Base-by-base conservation (phyloP, 495 filamentous ascomycete species). In the Lindgomyces ingoldianus region DNA sequence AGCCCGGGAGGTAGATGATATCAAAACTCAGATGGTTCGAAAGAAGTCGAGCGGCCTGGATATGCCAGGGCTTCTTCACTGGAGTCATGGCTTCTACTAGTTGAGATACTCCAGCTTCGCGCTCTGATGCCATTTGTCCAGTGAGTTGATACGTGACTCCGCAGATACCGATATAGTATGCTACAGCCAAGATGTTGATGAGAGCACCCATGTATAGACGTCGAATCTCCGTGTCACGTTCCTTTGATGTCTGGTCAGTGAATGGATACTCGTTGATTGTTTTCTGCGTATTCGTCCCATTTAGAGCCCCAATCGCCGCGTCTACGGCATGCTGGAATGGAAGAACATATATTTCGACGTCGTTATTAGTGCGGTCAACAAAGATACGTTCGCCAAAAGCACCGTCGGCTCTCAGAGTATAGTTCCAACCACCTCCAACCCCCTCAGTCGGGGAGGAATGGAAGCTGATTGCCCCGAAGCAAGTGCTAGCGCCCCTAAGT, bases 311-410 rank as follows among this genome's bases (percentile, higher is more conserved):
- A 62, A 95, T 95, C 4, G 88, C 84, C 55, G 75, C 75, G 72
- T 95, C 91, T 29, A 96, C 83, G 0, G 89, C 85, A 60, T 85
- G 82, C 73, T 94, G 90, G 19, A 96, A 76, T 10, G 91, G 91
- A 21, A 96, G 78, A 56, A 88, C 78, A 60, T 89, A 95, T 22
- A 90, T 76, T 73, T 95, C 80, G 29, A 78, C 83, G 70, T 89
- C 87, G 71, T 93, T 93, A 51, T 79, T 76, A 42, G 80, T 72
- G 12, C 74, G 74, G 8, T 83, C 76, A 36, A 84, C 81, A 68
- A 86, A 80, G 60, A 95, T 83, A 52, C 80, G 82, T 8, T 53
- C 53, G 0, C 83, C 82, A 56, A 93, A 75, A 0, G 81, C 77
- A 2, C 84, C 84, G 71, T 96, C 91, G 2, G 84, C 84, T 57